Evolutionary conservation across 1,139 yeast species (phyloP), one percentile per base, ranked within the genome.

Genomic region (Nakaseomyces delphensis): DNA sequence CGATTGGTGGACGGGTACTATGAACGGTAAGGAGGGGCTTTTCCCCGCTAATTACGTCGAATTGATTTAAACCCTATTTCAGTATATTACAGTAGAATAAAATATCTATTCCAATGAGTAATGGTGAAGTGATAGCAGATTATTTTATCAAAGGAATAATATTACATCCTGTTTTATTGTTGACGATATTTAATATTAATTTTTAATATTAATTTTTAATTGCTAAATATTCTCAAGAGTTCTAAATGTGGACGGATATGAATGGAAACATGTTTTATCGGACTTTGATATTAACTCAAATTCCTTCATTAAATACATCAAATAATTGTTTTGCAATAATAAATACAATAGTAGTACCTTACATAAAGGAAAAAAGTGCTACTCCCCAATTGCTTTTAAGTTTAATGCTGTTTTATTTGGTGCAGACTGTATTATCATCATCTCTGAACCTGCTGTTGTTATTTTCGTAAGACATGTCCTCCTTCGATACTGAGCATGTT

Each of bases 1-100:
- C 61, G 98, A 91, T 61, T 91, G 98, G 98, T 91, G 98, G 98
- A 87, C 96, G 0, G 98, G 98, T 15, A 77, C 83, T 59, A 70
- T 79, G 46, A 83, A 83, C 54, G 93, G 94, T 4, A 66, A 65
- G 45, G 83, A 85, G 50, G 98, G 98, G 40, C 87, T 89, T 20
- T 91, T 91, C 72, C 98, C 98, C 8, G 98, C 98, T 2, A 91
- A 91, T 61, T 91, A 91, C 59, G 96, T 91, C 36, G 94, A 31
- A 11, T 14, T 31, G 15, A 31, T 31, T 14, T 31, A 31, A 27
- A n/a, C n/a, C n/a, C n/a, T n/a, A n/a, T n/a, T n/a, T n/a, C n/a
- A n/a, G 10, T 23, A 23, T 23, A 23, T 23, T 23, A 23, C 27
- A 10, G 7, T 8, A 8, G 7, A 10, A 27, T 8, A 27, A 27